phyloP scores from a whole-genome alignment of 139 green algal genomes.

The Diplosphaera chodatii region DNA sequence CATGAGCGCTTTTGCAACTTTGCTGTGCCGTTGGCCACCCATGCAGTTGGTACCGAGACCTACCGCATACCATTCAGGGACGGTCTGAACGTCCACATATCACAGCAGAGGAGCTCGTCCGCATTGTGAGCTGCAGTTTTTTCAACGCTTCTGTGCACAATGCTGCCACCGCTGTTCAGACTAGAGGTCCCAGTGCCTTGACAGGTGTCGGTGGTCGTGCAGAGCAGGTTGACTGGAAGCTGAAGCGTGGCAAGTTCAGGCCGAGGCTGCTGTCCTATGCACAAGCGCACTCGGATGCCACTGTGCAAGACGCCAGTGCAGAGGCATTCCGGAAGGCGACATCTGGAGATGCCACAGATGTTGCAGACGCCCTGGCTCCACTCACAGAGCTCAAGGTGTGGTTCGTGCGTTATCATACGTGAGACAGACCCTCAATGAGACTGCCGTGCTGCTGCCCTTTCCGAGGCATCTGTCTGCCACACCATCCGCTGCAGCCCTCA shows the following conservation, averaged over 20 bases:
- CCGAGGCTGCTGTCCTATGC: conserved; percentile 48
- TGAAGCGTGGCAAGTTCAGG: conserved; percentile 53
- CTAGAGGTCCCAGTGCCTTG: too few relatives aligned
- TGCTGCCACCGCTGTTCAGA: too few relatives aligned
- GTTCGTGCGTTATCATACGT: not conserved
- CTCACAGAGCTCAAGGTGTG: conserved; percentile 43
- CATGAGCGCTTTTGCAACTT: too few relatives aligned
- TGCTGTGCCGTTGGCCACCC: too few relatives aligned
- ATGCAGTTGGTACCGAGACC: too few relatives aligned
- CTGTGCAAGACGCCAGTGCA: conserved; percentile 8
- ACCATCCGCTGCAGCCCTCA: not conserved
- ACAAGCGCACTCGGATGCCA: conserved; percentile 13
- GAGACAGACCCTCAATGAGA: not conserved
- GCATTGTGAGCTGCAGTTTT: too few relatives aligned
- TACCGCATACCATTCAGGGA: too few relatives aligned
- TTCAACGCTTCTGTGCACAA: too few relatives aligned
- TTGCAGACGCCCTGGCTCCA: conserved; percentile 25
- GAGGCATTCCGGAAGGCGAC: conserved; percentile 1
- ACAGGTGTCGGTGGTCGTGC: too few relatives aligned
- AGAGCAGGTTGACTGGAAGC: conserved; percentile 66
- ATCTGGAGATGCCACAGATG: not conserved
- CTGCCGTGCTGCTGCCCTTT: not conserved
- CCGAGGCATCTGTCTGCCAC: not conserved
- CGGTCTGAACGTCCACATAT: too few relatives aligned
- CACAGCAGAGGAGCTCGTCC: too few relatives aligned